Base-by-base conservation (phyloP, 768 basidiomycete species). In the Chlorophyllum brunneum region DNA sequence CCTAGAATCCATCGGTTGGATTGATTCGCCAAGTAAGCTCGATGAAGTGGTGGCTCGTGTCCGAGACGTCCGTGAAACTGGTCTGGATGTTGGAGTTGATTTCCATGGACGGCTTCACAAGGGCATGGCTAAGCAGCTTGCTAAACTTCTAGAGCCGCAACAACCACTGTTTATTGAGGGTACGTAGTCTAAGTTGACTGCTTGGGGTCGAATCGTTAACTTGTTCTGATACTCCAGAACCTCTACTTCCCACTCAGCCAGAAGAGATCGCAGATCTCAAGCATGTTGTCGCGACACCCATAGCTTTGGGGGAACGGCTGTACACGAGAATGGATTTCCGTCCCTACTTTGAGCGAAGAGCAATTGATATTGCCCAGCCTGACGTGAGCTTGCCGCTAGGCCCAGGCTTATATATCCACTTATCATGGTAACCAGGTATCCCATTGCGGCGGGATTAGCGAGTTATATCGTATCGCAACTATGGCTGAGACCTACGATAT, bases 31-130 rank as follows among this genome's bases (percentile, higher is more conserved):
- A 0, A 62, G 64, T 7, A 65, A 73, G 15, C 68, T 88, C 1
- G 66, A 75, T 3, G 77, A 74, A 5, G 76, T 77, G 0, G 76
- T 82, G 13, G 64, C 72, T 11, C 78, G 83, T 7, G 74, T 87
- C 13, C 68, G 71, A 54, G 73, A 76, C 22, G 73, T 83, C 33
- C 74, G 75, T 44, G 67, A 73, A 2, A 61, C 82, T 3, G 83
- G 81, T 9, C 62, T 86, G 36, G 83, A 87, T 57, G 82, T 85
- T 3, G 84, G 81, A 4, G 65, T 85, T 18, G 84, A 87, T 59
- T 88, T 87, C 64, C 85, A 85, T 58, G 85, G 86, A 22, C 72
- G 85, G 10, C 67, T 86, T 18, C 85, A 86, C 61, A 84, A 81
- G 58, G 77, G 80, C 2, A 82, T 86, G 74, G 82, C 84, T 15